These are phyloP conservation scores for Corymbia calophylla DNA, from an alignment of 441 rosid genomes.

Conservation along the genomic window DNA sequence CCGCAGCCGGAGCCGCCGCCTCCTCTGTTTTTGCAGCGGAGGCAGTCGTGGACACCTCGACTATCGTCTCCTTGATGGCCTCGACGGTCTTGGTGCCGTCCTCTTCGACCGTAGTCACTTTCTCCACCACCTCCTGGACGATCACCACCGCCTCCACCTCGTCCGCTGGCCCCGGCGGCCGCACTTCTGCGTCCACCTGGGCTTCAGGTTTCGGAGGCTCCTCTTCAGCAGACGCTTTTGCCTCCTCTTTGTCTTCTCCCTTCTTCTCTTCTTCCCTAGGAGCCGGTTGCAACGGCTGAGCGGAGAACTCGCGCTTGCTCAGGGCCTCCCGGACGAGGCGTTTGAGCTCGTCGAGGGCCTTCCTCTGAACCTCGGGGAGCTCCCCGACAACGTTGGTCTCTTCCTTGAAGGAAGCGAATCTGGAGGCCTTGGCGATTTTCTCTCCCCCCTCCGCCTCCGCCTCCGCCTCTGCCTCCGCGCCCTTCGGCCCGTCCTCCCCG, in stretches of 20 bases:
- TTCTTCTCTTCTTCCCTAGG: background rate
- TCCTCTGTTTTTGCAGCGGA: background rate
- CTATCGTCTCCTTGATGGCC: constrained; percentile 53
- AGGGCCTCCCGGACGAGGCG: constrained; percentile 49
- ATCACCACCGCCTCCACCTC: constrained; percentile 17
- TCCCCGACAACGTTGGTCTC: constrained; percentile 64
- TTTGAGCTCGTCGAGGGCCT: constrained; percentile 59
- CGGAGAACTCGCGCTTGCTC: constrained; percentile 33
- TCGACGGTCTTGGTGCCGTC: constrained; percentile 59
- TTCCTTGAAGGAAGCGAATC: constrained; percentile 58
- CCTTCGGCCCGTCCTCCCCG: background rate
- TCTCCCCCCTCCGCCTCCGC: background rate
- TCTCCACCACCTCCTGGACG: constrained; percentile 18
- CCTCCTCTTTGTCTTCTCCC: background rate
- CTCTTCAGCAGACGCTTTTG: background rate
- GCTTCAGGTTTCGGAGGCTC: background rate
- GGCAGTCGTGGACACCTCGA: constrained; percentile 32
- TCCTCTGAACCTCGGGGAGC: constrained; percentile 58
- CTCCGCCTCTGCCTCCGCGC: background rate
- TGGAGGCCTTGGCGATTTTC: background rate
- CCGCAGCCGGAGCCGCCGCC: background rate
- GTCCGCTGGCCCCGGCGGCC: background rate
- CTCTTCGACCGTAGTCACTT: constrained; percentile 36
- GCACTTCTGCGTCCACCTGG: background rate
- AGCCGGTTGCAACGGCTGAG: constrained; percentile 10